Conservation (phyloP, 495 filamentous ascomycete genomes). For the Letharia lupina region DNA sequence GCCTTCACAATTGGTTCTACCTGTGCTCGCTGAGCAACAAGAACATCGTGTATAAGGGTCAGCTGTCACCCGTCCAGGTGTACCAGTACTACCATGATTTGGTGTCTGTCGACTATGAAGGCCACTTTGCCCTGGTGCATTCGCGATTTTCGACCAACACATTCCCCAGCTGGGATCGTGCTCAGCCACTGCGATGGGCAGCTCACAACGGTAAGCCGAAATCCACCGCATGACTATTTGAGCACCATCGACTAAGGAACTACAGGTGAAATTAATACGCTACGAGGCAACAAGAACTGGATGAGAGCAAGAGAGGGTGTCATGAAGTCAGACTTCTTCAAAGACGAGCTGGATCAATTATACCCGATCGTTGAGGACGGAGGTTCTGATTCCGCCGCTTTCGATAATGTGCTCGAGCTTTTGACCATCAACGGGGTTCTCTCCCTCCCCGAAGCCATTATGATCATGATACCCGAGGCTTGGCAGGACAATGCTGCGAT, state of each 20-base stretch:
- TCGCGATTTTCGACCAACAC: conserved; percentile 99
- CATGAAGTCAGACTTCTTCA: conserved; percentile 87
- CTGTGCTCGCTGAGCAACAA: conserved; percentile 95
- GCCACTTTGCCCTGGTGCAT: conserved; percentile 94
- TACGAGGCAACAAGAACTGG: conserved; percentile 99
- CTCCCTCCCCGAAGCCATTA: conserved; percentile 92
- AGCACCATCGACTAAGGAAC: conserved; percentile 30
- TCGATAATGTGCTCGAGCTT: conserved; percentile 95
- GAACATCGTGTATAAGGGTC: conserved; percentile 99
- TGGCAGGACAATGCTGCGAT: conserved; percentile 93
- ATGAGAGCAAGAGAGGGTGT: conserved; percentile 97
- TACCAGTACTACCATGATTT: conserved; percentile 99
- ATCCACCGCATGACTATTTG: conserved; percentile 8
- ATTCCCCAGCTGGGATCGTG: conserved; percentile 98
- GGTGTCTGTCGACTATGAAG: conserved; percentile 95
- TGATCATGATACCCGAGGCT: conserved; percentile 98
- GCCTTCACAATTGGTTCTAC: conserved; percentile 98
- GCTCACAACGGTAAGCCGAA: conserved; percentile 78
- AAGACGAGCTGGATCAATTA: conserved; percentile 80
- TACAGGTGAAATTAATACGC: conserved; percentile 85
- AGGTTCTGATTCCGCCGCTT: conserved; percentile 95
- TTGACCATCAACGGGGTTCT: conserved; percentile 95
- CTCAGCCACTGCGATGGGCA: conserved; percentile 93
- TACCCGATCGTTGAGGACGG: conserved; percentile 97
- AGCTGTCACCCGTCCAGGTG: conserved; percentile 92